phyloP scores from a whole-genome alignment of 345 rosid species.

The Excoecaria agallocha region DNA sequence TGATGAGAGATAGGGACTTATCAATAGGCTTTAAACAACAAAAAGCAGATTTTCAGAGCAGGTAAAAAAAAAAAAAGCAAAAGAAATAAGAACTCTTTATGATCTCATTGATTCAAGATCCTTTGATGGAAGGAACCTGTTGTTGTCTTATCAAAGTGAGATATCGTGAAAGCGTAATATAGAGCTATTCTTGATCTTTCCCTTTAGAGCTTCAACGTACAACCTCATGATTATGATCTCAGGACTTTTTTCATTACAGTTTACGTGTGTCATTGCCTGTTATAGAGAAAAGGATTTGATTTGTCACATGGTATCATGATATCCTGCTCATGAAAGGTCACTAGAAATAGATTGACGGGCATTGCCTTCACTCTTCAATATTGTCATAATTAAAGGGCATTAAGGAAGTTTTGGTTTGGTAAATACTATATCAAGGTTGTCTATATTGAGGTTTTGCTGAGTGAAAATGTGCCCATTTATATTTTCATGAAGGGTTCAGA shows the following conservation, averaged over 20 bases:
- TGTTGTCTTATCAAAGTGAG: neutral
- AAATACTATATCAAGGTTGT: neutral
- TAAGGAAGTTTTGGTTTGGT: neutral
- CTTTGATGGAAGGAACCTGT: neutral
- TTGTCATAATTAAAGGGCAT: neutral
- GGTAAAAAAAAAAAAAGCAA: neutral
- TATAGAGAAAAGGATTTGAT: neutral
- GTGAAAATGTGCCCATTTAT: neutral
- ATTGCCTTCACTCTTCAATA: neutral
- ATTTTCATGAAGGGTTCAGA: neutral
- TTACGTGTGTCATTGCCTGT: neutral
- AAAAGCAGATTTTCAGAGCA: neutral
- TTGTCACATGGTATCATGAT: neutral
- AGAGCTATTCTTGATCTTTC: neutral
- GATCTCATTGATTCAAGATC: neutral
- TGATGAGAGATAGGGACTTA: neutral
- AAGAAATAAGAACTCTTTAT: neutral
- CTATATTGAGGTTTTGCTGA: neutral
- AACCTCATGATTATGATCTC: neutral
- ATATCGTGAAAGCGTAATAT: neutral
- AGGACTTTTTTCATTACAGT: neutral
- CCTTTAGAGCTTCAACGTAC: neutral
- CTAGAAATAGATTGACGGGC: neutral
- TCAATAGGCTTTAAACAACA: too few species aligned
- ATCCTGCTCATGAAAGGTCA: neutral